phyloP scores from a whole-genome alignment of 495 filamentous ascomycete genomes.

The Beverwykella pulmonaria region DNA sequence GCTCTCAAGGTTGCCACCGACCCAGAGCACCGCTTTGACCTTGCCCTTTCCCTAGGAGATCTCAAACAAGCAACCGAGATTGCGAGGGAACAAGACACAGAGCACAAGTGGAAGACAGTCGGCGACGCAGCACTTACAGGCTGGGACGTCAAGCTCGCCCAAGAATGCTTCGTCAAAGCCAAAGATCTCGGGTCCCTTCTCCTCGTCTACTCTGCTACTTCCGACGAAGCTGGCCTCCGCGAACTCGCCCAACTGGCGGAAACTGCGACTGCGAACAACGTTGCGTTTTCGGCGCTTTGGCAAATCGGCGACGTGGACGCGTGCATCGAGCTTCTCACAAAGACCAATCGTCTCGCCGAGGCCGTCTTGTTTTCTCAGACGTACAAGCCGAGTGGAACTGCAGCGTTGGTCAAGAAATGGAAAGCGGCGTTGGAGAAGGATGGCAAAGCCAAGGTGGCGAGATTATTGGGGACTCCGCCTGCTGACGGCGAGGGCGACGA shows the following conservation, averaged over 20 bases:
- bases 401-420: slow-evolving; percentile 72
- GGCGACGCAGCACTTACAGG: slow-evolving; percentile 84
- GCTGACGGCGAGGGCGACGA: slow-evolving; percentile 68
- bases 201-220: slow-evolving; percentile 80
- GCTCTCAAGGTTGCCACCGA: slow-evolving; percentile 96
- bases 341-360: slow-evolving; percentile 78
- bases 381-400: slow-evolving; percentile 80
- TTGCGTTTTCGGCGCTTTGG: slow-evolving; percentile 91
- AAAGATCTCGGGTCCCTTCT: slow-evolving; percentile 88
- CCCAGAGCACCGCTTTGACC: slow-evolving; percentile 93
- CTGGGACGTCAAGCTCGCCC: slow-evolving; percentile 86
- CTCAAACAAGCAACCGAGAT: slow-evolving; percentile 82
- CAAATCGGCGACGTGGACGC: slow-evolving; percentile 77
- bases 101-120: slow-evolving; percentile 97
- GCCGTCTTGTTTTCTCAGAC: slow-evolving; percentile 91
- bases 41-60: slow-evolving; percentile 80
- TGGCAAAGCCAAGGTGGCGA: slow-evolving; percentile 80
- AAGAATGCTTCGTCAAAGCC: slow-evolving; percentile 88
- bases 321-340: slow-evolving; percentile 77
- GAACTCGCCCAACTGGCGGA: slow-evolving; percentile 73
- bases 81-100: slow-evolving; percentile 78
- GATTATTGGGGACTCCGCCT: slow-evolving; percentile 80
- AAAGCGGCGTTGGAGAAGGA: slow-evolving; percentile 74
- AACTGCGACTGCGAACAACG: slow-evolving; percentile 77
- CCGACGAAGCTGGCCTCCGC: slow-evolving; percentile 71